Evolutionary conservation across 2,329 filamentous ascomycete species (phyloP), one percentile per base, ranked within the genome.

Genomic region (Colletotrichum tofieldiae): DNA sequence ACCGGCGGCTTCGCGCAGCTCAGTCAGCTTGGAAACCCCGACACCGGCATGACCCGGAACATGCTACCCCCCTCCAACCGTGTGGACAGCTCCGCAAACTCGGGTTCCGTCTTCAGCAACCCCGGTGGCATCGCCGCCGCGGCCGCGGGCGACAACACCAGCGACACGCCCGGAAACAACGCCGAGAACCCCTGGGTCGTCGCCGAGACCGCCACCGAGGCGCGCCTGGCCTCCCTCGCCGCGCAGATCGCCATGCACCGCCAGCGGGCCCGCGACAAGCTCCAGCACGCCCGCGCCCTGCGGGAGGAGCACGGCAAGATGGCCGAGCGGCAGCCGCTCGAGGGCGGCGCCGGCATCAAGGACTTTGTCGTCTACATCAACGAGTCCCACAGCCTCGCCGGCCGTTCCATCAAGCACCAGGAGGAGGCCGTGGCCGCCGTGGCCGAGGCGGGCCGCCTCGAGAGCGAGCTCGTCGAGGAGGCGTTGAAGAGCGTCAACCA

Each of bases 251-350:
- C 63, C 26, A 2, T 26, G 11, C 49, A 49, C 37, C 63, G 41
- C 20, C 35, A 23, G 20, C 35, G 35, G 16, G 45, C 67, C 26
- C 29, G 18, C 12, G 65, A 72, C 65, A 69, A 69, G 49, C 47
- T 68, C n/a, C 26, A 51, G 7, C 69, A 69, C 37, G 51, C 65
- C 8, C 43, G 47, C 16, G 16, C 43, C n/a, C 64, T 72, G 3
- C 65, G 65, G 16, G 23, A 43, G 7, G 69, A 67, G 29, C 58
- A 47, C 58, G n/a, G 41, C 18, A 26, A 20, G 2, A 8, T 55
- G 32, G 20, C 32, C 32, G 41, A 43, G 18, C 47, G 41, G 3
- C 39, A 5, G 5, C 47, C 49, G 9, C n/a, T 51, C 49, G 32
- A 45, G 14, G 20, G 14, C 1, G 11, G 45, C 49, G 55, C 26